Conservation (phyloP, 306 rosid species). For the Acacia confusa region DNA sequence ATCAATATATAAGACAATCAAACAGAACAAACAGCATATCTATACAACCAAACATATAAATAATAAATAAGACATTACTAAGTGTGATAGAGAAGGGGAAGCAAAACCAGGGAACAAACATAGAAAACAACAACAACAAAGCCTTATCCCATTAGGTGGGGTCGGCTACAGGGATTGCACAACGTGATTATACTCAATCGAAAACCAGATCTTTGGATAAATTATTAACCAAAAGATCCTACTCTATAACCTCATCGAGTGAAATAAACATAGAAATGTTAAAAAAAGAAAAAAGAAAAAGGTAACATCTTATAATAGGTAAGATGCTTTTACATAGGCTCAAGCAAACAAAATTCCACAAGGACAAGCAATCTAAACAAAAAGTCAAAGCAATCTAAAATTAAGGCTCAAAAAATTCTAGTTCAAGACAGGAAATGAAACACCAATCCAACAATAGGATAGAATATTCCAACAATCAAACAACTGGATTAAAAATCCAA, state of each 20-base stretch:
- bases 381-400: background rate
- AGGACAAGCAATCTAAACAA: background rate
- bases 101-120: background rate
- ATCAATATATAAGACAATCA: constrained; percentile 20
- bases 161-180: no score
- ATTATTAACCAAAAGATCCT: no score
- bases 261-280: background rate
- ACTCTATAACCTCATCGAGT: no score
- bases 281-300: background rate
- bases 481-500: background rate
- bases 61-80: background rate
- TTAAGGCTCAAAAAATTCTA: background rate
- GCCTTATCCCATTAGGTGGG: no score
- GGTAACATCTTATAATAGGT: background rate
- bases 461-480: background rate
- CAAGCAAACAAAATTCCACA: background rate
- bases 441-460: background rate
- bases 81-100: background rate
- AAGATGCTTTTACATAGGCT: background rate
- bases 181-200: no score
- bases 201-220: no score
- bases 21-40: background rate
- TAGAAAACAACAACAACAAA: no score
- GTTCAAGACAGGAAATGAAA: background rate
- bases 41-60: background rate